Base-by-base conservation (phyloP, 108 stramenopile genomes). In the Bacterosira constricta region DNA sequence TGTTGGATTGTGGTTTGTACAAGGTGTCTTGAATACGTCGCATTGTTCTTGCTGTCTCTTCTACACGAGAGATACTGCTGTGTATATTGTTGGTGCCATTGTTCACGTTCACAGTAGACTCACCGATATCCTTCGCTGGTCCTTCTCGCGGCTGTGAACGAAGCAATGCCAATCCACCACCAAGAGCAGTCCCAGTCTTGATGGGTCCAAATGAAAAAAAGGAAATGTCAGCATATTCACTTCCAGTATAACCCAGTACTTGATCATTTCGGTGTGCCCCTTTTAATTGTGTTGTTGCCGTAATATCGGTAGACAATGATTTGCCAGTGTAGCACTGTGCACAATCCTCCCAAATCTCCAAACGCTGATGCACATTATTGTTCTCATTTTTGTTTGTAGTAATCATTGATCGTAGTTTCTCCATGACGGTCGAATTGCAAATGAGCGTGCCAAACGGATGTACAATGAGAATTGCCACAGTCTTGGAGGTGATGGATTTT, bases 171-270 rank as follows among this genome's bases (percentile, higher is more conserved):
- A 79, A 82, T 20, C 90, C 93, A 30, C 93, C 93, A 17, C 93
- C 93, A 26, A 94, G 74, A 8, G 90, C 89, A 5, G 93, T 94
- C 2, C 83, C 77, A 15, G 93, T 92, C 68, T 94, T 94, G 64
- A 94, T 94, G 15, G 82, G 83, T 7, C 93, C 93, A 80, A 94
- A 94, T n/a, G 90, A 92, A 61, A 88, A 88, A 46, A 92, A 92
- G 25, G 72, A 63, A 9, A 88, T 42, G 42, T 92, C 73, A 17
- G 88, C 78, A 42, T 64, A 60, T 9, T 57, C 45, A 29, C 64
- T 71, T 4, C 83, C 87, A 4, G 62, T 55, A 23, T 85, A 73
- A 17, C 73, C 71, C 13, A 60, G 23, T 51, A 25, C 36, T 9
- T 29, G 57, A 8, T 61, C 57, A 3, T 55, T 55, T 23, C 29